Evolutionary conservation across 129 eudicot species (phyloP).

Genomic region (Flaveria robusta): DNA sequence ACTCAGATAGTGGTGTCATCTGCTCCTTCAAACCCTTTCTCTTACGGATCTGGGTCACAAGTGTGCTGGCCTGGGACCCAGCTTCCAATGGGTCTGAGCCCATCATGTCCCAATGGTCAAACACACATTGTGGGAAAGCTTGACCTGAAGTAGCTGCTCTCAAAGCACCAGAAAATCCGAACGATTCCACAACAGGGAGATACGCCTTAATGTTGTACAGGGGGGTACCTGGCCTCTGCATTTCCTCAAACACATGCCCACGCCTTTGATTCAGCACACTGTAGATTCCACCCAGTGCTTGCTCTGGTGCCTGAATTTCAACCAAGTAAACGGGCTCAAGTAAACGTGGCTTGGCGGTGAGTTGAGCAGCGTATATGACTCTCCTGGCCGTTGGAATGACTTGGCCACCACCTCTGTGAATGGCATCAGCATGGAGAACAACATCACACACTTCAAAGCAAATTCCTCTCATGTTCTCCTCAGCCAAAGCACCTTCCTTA

Average conservation of each 20-base stretch:
- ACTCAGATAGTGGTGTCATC: slow-evolving; percentile 82
- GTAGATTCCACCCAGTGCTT: slow-evolving; percentile 87
- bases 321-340: slow-evolving; percentile 77
- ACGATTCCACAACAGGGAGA: slow-evolving; percentile 71
- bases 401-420: slow-evolving; percentile 93
- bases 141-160: slow-evolving; percentile 87
- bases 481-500: slow-evolving; percentile 77
- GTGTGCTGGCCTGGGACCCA: slow-evolving; percentile 47
- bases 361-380: slow-evolving; percentile 74
- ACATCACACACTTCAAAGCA: slow-evolving; percentile 87
- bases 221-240: slow-evolving; percentile 91
- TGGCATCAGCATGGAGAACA: slow-evolving; percentile 85
- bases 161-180: slow-evolving; percentile 72
- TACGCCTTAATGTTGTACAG: slow-evolving; percentile 84
- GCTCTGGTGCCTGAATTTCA: slow-evolving; percentile 81
- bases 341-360: slow-evolving; percentile 77
- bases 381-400: slow-evolving; percentile 87
- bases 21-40: slow-evolving; percentile 81
- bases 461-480: slow-evolving; percentile 81
- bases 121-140: slow-evolving; percentile 88
- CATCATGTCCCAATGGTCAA: slow-evolving; percentile 93
- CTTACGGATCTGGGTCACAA: slow-evolving; percentile 61
- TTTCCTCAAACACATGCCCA: slow-evolving; percentile 81
- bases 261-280: slow-evolving; percentile 81
- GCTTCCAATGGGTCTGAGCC: slow-evolving; percentile 64